Conservation (phyloP, 495 filamentous ascomycete genomes). For the Annulohypoxylon stygium region DNA sequence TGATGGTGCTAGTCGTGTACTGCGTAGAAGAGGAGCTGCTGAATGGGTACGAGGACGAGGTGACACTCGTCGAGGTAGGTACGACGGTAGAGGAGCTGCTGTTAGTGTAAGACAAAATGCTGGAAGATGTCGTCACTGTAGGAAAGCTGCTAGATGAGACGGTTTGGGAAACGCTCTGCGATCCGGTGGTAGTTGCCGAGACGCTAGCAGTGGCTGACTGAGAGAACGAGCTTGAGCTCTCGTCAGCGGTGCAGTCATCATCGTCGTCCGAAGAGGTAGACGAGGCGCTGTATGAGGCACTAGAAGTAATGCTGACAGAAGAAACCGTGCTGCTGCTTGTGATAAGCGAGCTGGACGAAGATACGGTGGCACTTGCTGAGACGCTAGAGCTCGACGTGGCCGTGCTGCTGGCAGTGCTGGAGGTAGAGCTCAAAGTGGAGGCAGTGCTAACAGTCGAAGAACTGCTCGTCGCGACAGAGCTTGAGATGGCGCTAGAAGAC, state of each 20-base stretch:
- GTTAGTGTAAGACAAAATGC: constrained; percentile 42
- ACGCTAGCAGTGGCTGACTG: constrained; percentile 35
- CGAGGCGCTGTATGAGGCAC: constrained; percentile 33
- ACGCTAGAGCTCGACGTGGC: constrained; percentile 31
- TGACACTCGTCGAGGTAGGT: constrained; percentile 25
- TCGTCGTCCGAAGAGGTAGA: constrained; percentile 37
- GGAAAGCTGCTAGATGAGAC: constrained; percentile 19
- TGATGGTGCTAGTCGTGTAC: constrained; percentile 60
- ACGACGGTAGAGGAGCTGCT: background rate
- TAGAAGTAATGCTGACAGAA: constrained; percentile 32
- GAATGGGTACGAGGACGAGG: constrained; percentile 45
- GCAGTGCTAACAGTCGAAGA: background rate
- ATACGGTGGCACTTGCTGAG: constrained; percentile 18
- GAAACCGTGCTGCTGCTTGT: constrained; percentile 38
- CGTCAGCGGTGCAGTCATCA: constrained; percentile 30
- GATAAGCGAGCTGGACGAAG: constrained; percentile 30
- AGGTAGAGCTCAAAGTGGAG: constrained; percentile 10
- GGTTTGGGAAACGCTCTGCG: constrained; percentile 29
- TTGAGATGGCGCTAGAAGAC: constrained; percentile 3
- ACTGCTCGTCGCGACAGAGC: background rate
- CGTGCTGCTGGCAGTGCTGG: constrained; percentile 9
- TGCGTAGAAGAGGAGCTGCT: constrained; percentile 25
- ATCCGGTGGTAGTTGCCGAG: constrained; percentile 35
- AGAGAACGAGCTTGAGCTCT: constrained; percentile 32
- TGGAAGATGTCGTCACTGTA: constrained; percentile 6